Conservation (phyloP, 768 basidiomycete genomes). For the Panaeolus cyanescens region DNA sequence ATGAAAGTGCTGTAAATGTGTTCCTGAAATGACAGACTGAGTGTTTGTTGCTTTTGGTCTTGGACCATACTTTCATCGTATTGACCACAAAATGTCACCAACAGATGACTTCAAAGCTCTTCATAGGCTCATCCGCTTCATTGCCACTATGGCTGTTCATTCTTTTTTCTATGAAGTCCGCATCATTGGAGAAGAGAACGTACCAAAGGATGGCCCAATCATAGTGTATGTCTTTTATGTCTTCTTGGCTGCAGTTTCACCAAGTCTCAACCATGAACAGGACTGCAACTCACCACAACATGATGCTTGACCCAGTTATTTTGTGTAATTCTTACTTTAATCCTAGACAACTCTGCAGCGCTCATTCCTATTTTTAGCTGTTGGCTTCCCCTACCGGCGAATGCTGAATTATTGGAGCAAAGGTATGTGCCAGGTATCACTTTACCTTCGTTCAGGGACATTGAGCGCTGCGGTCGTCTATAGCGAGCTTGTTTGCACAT, state of each 20-base stretch:
- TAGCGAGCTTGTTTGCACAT: conserved; percentile 80
- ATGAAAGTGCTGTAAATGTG: not conserved
- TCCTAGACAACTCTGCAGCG: not conserved
- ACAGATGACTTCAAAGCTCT: conserved; percentile 44
- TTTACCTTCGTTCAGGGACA: conserved; percentile 3
- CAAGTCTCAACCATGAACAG: conserved; percentile 14
- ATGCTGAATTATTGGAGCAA: conserved; percentile 95
- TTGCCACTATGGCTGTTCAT: conserved; percentile 74
- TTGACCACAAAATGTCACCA: conserved; percentile 20
- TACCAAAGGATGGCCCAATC: conserved; percentile 86
- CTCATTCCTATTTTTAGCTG: conserved; percentile 45
- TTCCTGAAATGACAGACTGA: not conserved
- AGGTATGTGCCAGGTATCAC: conserved; percentile 43
- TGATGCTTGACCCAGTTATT: conserved; percentile 88
- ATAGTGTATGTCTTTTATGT: conserved; percentile 69
- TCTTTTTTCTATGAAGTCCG: conserved; percentile 90
- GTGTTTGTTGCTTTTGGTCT: not conserved
- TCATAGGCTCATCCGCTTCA: conserved; percentile 70
- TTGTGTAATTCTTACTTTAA: conserved; percentile 57
- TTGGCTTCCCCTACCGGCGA: conserved; percentile 78
- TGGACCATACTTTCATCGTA: not conserved
- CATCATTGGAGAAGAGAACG: conserved; percentile 86
- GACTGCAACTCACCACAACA: conserved; percentile 75
- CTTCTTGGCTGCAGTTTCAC: conserved; percentile 2
- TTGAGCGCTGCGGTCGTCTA: not conserved